These are phyloP conservation scores for Euphorbia celastroides DNA, from an alignment of 441 rosid genomes.

Conservation along the genomic window DNA sequence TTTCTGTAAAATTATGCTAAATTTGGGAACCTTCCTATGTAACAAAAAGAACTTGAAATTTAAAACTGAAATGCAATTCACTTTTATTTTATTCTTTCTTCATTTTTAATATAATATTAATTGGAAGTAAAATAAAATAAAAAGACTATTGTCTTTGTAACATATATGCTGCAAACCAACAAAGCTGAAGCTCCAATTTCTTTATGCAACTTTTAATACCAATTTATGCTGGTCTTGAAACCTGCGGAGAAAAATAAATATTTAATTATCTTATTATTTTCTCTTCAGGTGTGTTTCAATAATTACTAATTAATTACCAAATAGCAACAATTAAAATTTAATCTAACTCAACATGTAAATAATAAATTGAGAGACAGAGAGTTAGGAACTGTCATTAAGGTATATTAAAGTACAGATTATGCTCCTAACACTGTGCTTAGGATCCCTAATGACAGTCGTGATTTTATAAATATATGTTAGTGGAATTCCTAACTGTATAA, in stretches of 20 bases:
- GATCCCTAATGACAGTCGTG: constrained; percentile 18
- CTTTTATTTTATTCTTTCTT: background rate
- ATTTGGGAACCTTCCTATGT: constrained; percentile 19
- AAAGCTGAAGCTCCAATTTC: constrained; percentile 34
- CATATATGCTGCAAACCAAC: constrained; percentile 22
- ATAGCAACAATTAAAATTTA: background rate
- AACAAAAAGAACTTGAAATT: background rate
- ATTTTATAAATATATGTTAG: background rate
- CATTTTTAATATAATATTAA: background rate
- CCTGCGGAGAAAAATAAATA: constrained; percentile 40
- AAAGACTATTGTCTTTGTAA: constrained; percentile 7
- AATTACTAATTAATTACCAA: constrained; percentile 6
- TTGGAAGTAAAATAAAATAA: background rate
- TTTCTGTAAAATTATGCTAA: constrained; percentile 18
- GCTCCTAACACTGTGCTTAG: constrained; percentile 12
- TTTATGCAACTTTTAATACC: constrained; percentile 32
- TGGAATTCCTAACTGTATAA: constrained; percentile 22
- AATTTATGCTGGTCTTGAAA: constrained; percentile 64
- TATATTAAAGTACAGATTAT: background rate
- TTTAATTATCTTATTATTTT: constrained; percentile 16
- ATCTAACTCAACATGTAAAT: background rate
- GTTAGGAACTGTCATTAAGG: constrained; percentile 11
- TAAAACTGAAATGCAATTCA: constrained; percentile 10
- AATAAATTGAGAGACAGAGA: constrained; percentile 13
- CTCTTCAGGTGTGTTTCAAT: constrained; percentile 20